These are phyloP conservation scores for Sporothrix humicola DNA, from an alignment of 2,329 filamentous ascomycete species.

Conservation along the genomic window DNA sequence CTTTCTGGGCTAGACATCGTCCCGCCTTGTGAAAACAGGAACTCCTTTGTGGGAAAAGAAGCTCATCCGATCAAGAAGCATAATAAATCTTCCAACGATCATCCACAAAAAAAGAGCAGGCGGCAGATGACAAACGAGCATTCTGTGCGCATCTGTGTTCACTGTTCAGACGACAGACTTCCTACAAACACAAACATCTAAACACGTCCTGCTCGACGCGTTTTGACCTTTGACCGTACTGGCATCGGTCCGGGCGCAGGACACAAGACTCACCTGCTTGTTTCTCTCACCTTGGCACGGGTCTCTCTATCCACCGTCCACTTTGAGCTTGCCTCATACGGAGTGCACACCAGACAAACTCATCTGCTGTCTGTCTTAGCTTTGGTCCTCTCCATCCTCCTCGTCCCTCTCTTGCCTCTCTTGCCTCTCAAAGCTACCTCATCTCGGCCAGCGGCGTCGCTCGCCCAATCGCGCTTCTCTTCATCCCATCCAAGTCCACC, in stretches of 20 bases:
- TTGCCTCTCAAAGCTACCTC: conserved; percentile 24
- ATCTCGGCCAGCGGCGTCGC: conserved; percentile 27
- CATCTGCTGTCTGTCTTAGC: background rate
- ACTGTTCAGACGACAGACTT: background rate
- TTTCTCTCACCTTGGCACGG: background rate
- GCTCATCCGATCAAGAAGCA: conserved; percentile 26
- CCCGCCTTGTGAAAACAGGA: background rate
- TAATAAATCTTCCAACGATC: conserved; percentile 13
- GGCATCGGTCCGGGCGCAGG: background rate
- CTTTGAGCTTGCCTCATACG: background rate
- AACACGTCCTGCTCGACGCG: background rate
- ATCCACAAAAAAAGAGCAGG: background rate
- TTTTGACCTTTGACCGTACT: conserved; percentile 11
- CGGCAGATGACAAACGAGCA: no score
- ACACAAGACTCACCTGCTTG: background rate
- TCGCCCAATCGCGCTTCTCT: conserved; percentile 27
- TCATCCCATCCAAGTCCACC: conserved; percentile 32
- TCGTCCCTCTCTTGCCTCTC: background rate
- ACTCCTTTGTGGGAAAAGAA: conserved; percentile 1
- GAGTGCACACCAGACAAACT: background rate
- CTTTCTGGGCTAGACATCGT: background rate
- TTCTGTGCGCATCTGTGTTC: no score
- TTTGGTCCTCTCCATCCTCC: background rate
- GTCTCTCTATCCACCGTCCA: background rate
- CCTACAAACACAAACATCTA: background rate